Evolutionary conservation across 768 basidiomycete species (phyloP), one percentile per base, ranked within the genome.

Genomic region (Lepiota venenata): DNA sequence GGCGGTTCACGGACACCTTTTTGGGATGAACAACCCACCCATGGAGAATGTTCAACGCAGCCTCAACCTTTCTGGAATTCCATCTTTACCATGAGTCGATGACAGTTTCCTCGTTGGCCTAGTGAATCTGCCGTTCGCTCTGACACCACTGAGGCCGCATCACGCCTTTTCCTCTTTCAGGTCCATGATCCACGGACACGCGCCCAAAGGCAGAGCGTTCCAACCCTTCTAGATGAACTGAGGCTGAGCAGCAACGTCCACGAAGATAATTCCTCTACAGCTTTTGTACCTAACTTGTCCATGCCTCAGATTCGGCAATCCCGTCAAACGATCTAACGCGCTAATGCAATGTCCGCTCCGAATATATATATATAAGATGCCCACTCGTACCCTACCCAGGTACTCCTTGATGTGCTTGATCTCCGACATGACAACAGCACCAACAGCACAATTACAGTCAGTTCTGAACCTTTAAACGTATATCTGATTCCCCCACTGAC

Each of bases 211-310:
- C 42, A 52, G 51, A 52, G 44, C 42, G n/a, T 44, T 25, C 18
- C 52, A 38, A 29, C 21, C 32, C 27, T 54, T 54, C 46, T 35
- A 47, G 46, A 54, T 42, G 44, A 39, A 38, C 38, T 47, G 53
- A 47, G 53, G 53, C 53, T 55, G 52, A 45, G 52, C 41, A 55
- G 46, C 46, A 43, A 48, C 53, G 27, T 41, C 40, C 14, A 56
- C 58, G 45, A 59, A 45, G 58, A 58, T 60, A 52, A 48, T 44
- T 58, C 52, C 61, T 61, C 58, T 59, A 58, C 56, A 58, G 56
- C 56, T 48, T 52, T 57, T 25, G 25, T 43, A 21, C 51, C 45
- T 36, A 54, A 44, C 47, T 29, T 16, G 45, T 38, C 36, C 29
- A 21, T 55, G 35, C 53, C 46, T 47, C 46, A 42, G 47, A 41